phyloP scores from a whole-genome alignment of 768 basidiomycete species.

The Steccherinum ochraceum region DNA sequence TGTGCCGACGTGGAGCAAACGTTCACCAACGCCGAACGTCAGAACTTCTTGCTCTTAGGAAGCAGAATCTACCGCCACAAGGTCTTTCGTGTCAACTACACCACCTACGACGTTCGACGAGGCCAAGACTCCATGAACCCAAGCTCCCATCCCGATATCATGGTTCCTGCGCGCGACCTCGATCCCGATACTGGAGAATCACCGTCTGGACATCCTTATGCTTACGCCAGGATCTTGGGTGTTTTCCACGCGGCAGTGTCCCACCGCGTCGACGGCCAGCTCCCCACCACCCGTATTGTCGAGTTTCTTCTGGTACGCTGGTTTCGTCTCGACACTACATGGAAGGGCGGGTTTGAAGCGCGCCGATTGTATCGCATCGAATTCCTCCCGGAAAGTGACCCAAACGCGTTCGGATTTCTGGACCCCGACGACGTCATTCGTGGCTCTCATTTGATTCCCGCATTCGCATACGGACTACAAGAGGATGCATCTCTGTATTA shows the following conservation, averaged over 20 bases:
- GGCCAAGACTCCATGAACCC: conserved; percentile 37
- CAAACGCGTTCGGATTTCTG: conserved; percentile 23
- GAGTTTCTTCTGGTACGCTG: conserved; percentile 9
- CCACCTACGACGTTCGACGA: conserved; percentile 35
- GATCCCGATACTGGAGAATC: not conserved
- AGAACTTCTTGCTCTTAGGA: conserved; percentile 7
- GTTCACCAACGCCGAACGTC: conserved; percentile 16
- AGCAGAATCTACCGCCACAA: conserved; percentile 26
- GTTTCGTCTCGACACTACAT: not conserved
- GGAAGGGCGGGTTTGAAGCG: not conserved
- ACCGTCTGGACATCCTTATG: conserved; percentile 21
- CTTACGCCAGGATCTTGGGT: conserved; percentile 25
- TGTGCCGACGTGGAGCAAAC: conserved; percentile 22
- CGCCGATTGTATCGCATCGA: conserved; percentile 16
- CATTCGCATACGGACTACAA: conserved; percentile 13
- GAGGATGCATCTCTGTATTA: not conserved
- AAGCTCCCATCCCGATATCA: conserved; percentile 27
- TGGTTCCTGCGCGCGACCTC: conserved; percentile 13
- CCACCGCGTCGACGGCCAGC: conserved; percentile 1
- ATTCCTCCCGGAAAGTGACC: conserved; percentile 13
- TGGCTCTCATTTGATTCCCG: conserved; percentile 24
- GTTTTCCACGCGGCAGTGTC: conserved; percentile 24
- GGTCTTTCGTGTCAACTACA: conserved; percentile 31
- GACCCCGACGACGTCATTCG: conserved; percentile 22
- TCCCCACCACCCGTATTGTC: not conserved